phyloP scores from a whole-genome alignment of 2,329 filamentous ascomycete species.

The Teratosphaeriaceae sp. region DNA sequence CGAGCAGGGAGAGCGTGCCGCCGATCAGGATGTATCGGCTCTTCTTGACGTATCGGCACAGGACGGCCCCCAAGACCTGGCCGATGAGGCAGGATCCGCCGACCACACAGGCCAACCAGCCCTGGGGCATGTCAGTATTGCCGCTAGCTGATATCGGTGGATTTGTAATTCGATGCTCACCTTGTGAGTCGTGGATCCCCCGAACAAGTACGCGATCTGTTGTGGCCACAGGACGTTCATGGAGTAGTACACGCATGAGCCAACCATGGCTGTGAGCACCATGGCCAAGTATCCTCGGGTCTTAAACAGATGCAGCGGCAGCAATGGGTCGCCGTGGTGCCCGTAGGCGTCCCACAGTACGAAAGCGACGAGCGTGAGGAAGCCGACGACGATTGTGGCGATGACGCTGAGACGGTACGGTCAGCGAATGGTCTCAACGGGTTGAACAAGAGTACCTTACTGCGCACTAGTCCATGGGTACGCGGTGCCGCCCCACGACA shows the following conservation, averaged over 20 bases:
- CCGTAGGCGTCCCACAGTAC: slow-evolving; percentile 6
- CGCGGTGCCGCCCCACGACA: not conserved
- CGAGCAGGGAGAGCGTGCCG: slow-evolving; percentile 3
- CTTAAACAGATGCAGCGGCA: slow-evolving; percentile 23
- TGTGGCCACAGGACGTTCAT: slow-evolving; percentile 14
- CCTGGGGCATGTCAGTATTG: not conserved
- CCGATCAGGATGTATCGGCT: slow-evolving; percentile 4
- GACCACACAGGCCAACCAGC: slow-evolving; percentile 7
- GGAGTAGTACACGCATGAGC: slow-evolving; percentile 28
- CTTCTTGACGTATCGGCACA: slow-evolving; percentile 6
- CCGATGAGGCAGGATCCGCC: slow-evolving; percentile 3
- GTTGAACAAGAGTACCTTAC: not conserved
- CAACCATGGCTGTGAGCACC: slow-evolving; percentile 26
- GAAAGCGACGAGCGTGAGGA: not conserved
- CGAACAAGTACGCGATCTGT: slow-evolving; percentile 5
- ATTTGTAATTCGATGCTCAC: not conserved
- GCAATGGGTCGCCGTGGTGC: slow-evolving; percentile 24
- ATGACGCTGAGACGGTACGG: slow-evolving; percentile 1
- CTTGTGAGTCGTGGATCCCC: slow-evolving; percentile 1
- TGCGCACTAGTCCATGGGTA: not conserved
- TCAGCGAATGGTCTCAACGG: too few relatives aligned
- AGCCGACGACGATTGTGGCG: slow-evolving; percentile 6
- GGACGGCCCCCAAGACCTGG: slow-evolving; percentile 4
- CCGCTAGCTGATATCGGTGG: not conserved
- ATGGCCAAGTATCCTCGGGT: slow-evolving; percentile 26